Evolutionary conservation across 768 basidiomycete species (phyloP), one percentile per base, ranked within the genome.

Genomic region (Tylopilus balloui): DNA sequence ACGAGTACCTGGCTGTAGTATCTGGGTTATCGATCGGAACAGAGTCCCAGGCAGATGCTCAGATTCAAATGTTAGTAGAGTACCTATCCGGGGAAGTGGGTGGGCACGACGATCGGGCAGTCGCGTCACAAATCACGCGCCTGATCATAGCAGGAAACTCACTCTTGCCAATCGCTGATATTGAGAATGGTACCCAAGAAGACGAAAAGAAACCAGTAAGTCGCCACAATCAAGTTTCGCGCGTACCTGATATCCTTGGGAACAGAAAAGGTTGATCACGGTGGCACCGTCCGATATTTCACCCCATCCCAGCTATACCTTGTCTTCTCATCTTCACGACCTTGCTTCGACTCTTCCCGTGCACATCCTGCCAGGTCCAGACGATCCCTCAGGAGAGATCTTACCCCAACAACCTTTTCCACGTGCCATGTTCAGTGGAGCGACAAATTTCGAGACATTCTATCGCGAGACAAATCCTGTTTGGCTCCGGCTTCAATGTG

Each of bases 391-490:
- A 13, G 92, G 90, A 0, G 78, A 79, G 0, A 92, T 94, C 32
- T 72, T 99, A 56, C 96, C 96, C 3, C 96, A 99, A 65, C 96
- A 96, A 60, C 78, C 91, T 0, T 78, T 98, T 56, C 96, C 96
- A 41, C 80, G 84, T 27, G 87, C 91, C 6, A 93, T 98, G 87
- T 86, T 99, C 53, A 82, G 90, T 48, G 71, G 74, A 25, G 66
- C 69, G 49, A 74, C 78, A 48, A 72, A 71, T 27, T 80, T 78
- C 47, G 71, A 79, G 23, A 77, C 80, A 6, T 89, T 97, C 62
- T 69, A 71, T 19, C 84, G 83, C 58, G 86, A 88, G 69, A 93
- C 92, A 10, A 99, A 98, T 62, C 96, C 96, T 14, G 79, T 81
- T 34, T 97, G 92, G 74, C 69, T 96, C 42, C 81, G 80, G 45